phyloP scores from a whole-genome alignment of 139 green algal species.

The Tetradesmus obliquus region DNA sequence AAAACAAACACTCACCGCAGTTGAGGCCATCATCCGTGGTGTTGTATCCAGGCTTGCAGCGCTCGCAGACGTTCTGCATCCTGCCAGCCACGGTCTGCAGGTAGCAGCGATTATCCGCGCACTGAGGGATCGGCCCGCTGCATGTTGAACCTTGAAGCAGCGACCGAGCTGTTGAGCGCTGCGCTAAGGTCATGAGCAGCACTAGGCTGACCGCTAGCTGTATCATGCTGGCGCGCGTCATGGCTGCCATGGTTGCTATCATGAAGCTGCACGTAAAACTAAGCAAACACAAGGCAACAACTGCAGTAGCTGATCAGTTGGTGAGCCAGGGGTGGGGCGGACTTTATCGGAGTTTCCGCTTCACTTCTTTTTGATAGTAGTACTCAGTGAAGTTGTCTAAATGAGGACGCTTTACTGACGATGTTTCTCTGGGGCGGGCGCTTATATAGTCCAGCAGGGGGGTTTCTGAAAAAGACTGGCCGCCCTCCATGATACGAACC shows the following conservation, averaged over 20 bases:
- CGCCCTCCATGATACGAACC: not conserved
- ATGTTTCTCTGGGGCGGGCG: not conserved
- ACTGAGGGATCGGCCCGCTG: not conserved
- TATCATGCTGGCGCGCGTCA: not conserved
- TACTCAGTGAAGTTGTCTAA: not conserved
- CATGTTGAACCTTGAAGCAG: constrained; percentile 3
- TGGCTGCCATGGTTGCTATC: not conserved
- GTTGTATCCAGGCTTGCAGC: not conserved
- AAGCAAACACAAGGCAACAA: not conserved
- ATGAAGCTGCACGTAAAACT: not conserved
- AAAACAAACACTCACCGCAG: not conserved
- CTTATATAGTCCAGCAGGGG: not conserved
- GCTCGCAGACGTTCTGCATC: constrained; percentile 12
- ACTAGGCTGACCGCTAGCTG: not conserved
- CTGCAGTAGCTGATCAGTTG: not conserved
- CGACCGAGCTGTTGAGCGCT: not conserved
- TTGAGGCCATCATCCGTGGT: not conserved
- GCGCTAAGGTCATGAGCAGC: not conserved
- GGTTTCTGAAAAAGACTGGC: not conserved
- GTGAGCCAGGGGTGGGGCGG: not conserved
- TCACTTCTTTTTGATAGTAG: not conserved
- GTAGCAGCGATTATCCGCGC: not conserved
- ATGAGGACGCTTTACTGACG: not conserved
- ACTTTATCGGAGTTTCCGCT: not conserved
- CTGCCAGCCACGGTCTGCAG: not conserved